These are phyloP conservation scores for Eutrema salsugineum DNA, from an alignment of 441 rosid species.

Conservation along the genomic window DNA sequence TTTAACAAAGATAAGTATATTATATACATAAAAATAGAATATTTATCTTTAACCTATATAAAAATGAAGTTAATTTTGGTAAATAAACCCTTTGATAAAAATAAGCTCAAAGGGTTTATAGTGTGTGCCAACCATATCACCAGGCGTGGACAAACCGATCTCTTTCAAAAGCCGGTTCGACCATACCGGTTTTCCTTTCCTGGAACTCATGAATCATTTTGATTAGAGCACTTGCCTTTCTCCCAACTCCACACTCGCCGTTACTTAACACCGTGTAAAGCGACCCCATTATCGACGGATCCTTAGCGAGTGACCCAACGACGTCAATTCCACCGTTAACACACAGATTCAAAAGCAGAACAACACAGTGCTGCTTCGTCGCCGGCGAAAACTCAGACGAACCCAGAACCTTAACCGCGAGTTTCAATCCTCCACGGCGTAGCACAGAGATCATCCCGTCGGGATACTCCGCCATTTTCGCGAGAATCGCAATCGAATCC, in stretches of 20 bases:
- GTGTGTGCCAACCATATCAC: constrained; percentile 38
- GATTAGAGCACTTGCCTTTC: constrained; percentile 64
- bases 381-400: constrained; percentile 46
- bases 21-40: background rate
- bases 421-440: constrained; percentile 42
- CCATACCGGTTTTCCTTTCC: constrained; percentile 44
- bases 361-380: constrained; percentile 62
- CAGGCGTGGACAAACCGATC: constrained; percentile 54
- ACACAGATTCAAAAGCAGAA: constrained; percentile 63
- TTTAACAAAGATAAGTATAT: constrained; percentile 8
- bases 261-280: constrained; percentile 61
- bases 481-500: constrained; percentile 63
- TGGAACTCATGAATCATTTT: constrained; percentile 62
- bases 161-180: constrained; percentile 36
- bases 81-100: constrained; percentile 12
- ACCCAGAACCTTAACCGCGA: constrained; percentile 39
- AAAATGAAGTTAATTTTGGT: background rate
- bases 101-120: constrained; percentile 30
- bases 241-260: constrained; percentile 71
- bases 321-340: constrained; percentile 62
- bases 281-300: constrained; percentile 56
- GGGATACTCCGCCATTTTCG: constrained; percentile 58
- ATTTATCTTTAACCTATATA: background rate
- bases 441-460: constrained; percentile 58
- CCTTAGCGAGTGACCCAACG: constrained; percentile 45